Evolutionary conservation across 2,329 filamentous ascomycete species (phyloP).

Genomic region (Onygena corvina): DNA sequence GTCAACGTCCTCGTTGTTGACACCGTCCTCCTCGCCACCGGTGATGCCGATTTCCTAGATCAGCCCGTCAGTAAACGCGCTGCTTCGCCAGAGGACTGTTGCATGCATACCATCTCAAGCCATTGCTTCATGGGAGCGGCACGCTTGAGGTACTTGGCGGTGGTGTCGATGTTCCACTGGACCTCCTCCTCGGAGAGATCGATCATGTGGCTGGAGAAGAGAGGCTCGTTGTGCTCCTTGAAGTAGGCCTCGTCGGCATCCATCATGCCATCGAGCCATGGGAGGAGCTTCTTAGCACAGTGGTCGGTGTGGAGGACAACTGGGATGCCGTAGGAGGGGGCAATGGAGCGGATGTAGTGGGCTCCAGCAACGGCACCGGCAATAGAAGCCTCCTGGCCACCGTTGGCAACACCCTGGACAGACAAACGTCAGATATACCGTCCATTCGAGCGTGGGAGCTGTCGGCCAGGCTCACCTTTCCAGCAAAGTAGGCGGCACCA

Average conservation of each 20-base stretch:
- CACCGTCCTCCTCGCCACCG: conserved; percentile 92
- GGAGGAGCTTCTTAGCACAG: conserved; percentile 98
- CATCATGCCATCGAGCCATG: conserved; percentile 93
- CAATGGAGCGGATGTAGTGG: conserved; percentile 82
- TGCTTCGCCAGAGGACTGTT: too few relatives aligned
- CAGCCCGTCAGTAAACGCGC: background rate
- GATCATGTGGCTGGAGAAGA: conserved; percentile 98
- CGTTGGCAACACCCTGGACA: conserved; percentile 59
- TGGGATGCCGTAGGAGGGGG: conserved; percentile 76
- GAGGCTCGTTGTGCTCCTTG: conserved; percentile 81
- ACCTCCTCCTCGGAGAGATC: conserved; percentile 88
- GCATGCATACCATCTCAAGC: conserved; percentile 74
- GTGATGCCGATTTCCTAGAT: conserved; percentile 80
- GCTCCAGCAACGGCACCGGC: conserved; percentile 77
- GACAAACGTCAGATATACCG: conserved; percentile 9
- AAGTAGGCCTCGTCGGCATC: conserved; percentile 91
- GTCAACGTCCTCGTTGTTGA: conserved; percentile 97
- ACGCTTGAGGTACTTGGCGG: conserved; percentile 84
- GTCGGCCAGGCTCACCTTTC: conserved; percentile 47
- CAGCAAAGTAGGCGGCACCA: conserved; percentile 83
- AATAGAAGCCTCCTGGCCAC: conserved; percentile 76
- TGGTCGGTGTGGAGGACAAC: conserved; percentile 95
- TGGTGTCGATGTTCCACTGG: conserved; percentile 83
- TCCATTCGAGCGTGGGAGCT: conserved; percentile 2
- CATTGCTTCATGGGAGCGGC: conserved; percentile 95